Base-by-base conservation (phyloP, 495 filamentous ascomycete genomes). In the Melanomma pulvis-pyrius region DNA sequence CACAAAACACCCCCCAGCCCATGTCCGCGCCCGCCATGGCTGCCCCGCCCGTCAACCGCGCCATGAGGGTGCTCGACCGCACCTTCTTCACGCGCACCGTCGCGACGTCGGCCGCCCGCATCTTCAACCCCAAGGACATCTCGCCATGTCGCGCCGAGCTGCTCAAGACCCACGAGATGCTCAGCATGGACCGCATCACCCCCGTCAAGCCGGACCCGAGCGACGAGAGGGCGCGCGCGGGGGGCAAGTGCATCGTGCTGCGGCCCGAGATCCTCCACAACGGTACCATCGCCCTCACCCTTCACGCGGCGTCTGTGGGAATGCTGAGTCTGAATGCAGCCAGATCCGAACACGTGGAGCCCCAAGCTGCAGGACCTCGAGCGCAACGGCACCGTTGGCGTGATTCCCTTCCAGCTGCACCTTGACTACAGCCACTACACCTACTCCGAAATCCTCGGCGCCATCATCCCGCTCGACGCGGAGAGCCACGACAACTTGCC, bases 401-500 rank as follows among this genome's bases (percentile, higher is more conserved):
- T 98, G 32, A 80, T 89, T 13, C 88, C 90, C 7, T 98, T 89
- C 74, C 81, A 87, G 48, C 77, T 99, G 39, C 73, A 81, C 36
- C 79, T 99, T 63, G 84, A 88, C 54, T 99, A 99, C 78, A 80
- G 87, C 61, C 88, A 92, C 75, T 99, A 92, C 92, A 86, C 78
- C 39, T 92, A 92, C 74, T 79, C 87, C 61, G 92, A 98, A 69
- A 88, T 98, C 28, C 90, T 97, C 73, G 76, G 72, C 19, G 82
- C 92, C 4, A 85, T 97, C 52, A 80, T 97, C 0, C 54, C 56
- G 29, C 64, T 48, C 15, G 44, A 55, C 8, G 60, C 56, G 0
- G 79, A 86, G 58, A 82, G 86, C 8, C 80, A 88, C 73, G 83
- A 85, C 24, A 92, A 96, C 34, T 80, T 94, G 9, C 96, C 94